phyloP scores from a whole-genome alignment of 805 yeast genomes.

The Candida ipomoeae region DNA sequence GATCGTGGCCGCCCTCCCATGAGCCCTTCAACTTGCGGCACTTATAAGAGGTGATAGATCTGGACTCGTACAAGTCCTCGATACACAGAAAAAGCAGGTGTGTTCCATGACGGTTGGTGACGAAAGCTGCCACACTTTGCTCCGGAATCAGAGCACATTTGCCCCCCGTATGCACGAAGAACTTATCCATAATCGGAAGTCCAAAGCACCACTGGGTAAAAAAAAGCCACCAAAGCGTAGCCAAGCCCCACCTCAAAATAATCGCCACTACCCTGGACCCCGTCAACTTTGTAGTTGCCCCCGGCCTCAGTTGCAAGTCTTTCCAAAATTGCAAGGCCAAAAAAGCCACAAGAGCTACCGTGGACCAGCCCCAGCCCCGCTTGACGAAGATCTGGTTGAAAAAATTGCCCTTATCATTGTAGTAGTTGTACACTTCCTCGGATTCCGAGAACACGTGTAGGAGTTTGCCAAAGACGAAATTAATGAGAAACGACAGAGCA shows the following conservation, averaged over 20 bases:
- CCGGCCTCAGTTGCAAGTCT: not conserved
- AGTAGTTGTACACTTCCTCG: slow-evolving; percentile 47
- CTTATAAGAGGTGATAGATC: slow-evolving; percentile 26
- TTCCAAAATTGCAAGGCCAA: slow-evolving; percentile 17
- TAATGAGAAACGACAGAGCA: slow-evolving; percentile 30
- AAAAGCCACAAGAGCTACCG: slow-evolving; percentile 26
- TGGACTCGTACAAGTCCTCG: slow-evolving; percentile 17
- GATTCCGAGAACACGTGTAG: slow-evolving; percentile 41
- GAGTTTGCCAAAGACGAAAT: slow-evolving; percentile 50
- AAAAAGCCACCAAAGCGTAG: slow-evolving; percentile 77
- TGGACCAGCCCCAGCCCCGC: slow-evolving; percentile 91
- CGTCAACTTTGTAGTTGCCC: not conserved
- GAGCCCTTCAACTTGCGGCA: slow-evolving; percentile 47
- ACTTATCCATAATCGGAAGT: slow-evolving; percentile 81
- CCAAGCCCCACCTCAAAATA: slow-evolving; percentile 40
- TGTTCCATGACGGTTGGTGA: slow-evolving; percentile 1
- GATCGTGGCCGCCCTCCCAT: slow-evolving; percentile 92
- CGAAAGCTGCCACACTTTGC: slow-evolving; percentile 6
- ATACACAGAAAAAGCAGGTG: slow-evolving; percentile 5
- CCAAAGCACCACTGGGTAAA: slow-evolving; percentile 89
- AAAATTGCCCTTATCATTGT: slow-evolving; percentile 61
- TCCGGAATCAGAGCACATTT: slow-evolving; percentile 43
- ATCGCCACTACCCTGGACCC: slow-evolving; percentile 20
- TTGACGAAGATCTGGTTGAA: slow-evolving; percentile 77
- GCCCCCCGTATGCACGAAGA: slow-evolving; percentile 83